A percentile compares a stretch with the other conserved stretches of the same genome.
These are phyloP conservation scores for Penicillium pulvis DNA, from an alignment of 495 filamentous ascomycete species.

Conservation along the genomic window DNA sequence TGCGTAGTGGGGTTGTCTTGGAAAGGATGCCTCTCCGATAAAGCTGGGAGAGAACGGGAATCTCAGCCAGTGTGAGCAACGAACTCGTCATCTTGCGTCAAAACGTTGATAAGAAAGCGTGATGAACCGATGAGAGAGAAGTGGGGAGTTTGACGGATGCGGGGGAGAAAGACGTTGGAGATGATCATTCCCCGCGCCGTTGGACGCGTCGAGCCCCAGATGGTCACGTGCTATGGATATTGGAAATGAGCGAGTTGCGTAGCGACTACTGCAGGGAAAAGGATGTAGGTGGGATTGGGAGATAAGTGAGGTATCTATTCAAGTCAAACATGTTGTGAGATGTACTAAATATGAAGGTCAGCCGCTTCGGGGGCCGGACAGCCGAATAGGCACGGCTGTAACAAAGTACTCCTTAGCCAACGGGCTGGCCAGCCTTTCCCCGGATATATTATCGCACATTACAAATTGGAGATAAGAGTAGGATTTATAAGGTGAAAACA, in stretches of 20 bases:
- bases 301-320: background rate
- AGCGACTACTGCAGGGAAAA: background rate
- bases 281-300: background rate
- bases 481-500: background rate
- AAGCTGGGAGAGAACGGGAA: constrained; percentile 15
- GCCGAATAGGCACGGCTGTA: background rate
- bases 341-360: background rate
- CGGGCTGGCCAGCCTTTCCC: background rate
- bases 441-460: background rate
- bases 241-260: background rate
- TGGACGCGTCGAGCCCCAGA: constrained; percentile 7
- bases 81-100: constrained; percentile 1
- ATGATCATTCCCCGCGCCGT: constrained; percentile 10
- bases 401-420: background rate
- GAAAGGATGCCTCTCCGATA: constrained; percentile 6
- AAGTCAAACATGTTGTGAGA: background rate
- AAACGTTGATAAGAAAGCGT: background rate
- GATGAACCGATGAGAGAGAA: background rate
- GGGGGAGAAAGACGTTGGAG: constrained; percentile 5
- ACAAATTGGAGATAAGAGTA: background rate
- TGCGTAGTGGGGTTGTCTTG: background rate
- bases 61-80: constrained; percentile 10
- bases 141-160: constrained; percentile 5
- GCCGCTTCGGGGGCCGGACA: background rate
- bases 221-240: constrained; percentile 2